phyloP scores from a whole-genome alignment of 225 moss, liverwort and hornwort genomes.

The Pleurozium schreberi region DNA sequence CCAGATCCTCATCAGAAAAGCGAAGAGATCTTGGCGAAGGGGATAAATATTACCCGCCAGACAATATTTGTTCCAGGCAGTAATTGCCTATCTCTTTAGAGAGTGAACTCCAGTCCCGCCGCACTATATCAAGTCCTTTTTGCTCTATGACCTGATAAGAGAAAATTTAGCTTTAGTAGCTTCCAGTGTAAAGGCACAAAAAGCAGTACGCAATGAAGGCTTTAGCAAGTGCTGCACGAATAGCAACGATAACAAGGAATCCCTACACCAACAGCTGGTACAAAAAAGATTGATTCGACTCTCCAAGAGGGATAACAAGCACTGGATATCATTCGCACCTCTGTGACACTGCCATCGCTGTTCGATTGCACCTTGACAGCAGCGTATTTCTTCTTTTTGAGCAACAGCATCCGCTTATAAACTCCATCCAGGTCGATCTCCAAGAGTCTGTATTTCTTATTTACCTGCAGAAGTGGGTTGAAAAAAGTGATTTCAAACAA shows the following conservation, averaged over 20 bases:
- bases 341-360: slow-evolving; percentile 47
- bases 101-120: slow-evolving; percentile 94
- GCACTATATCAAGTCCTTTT: slow-evolving; percentile 95
- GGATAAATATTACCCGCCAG: slow-evolving; percentile 59
- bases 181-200: background rate
- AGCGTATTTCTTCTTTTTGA: slow-evolving; percentile 98
- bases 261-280: background rate
- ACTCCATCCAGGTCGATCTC: slow-evolving; percentile 98
- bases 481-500: background rate
- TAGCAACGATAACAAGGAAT: background rate
- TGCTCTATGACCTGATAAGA: slow-evolving; percentile 77
- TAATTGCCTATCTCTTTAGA: slow-evolving; percentile 98
- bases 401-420: slow-evolving; percentile 89
- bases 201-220: background rate
- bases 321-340: slow-evolving; percentile 13
- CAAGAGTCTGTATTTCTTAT: slow-evolving; percentile 83
- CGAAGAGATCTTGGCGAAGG: background rate
- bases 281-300: background rate
- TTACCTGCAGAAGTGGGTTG: slow-evolving; percentile 47
- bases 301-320: background rate
- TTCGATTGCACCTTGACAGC: slow-evolving; percentile 81
- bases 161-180: background rate
- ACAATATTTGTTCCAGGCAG: slow-evolving; percentile 79
- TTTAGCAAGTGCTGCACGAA: background rate
- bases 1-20: background rate